Conservation (phyloP, 2,329 filamentous ascomycete genomes). For the Aspergillus sp. region DNA sequence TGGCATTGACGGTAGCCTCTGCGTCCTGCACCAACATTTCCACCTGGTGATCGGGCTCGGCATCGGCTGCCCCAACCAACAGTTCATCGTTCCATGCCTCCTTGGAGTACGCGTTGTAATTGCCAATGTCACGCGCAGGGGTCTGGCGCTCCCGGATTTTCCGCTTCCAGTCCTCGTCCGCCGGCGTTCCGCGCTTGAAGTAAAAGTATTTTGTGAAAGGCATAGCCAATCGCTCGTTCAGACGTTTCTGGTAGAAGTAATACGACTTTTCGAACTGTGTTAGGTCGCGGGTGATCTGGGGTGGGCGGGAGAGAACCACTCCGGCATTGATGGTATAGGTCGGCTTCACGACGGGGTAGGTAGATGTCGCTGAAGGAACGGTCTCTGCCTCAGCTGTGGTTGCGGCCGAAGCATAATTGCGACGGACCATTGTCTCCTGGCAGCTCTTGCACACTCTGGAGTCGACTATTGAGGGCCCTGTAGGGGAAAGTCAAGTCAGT, state of each 20-base stretch:
- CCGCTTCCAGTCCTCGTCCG: constrained; percentile 83
- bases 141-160: constrained; percentile 74
- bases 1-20: constrained; percentile 45
- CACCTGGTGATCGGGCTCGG: constrained; percentile 59
- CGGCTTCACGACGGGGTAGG: constrained; percentile 28
- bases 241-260: constrained; percentile 94
- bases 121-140: constrained; percentile 77
- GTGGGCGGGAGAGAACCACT: constrained; percentile 81
- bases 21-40: constrained; percentile 72
- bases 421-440: constrained; percentile 36
- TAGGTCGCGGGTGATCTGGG: constrained; percentile 76
- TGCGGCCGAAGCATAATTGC: constrained; percentile 37
- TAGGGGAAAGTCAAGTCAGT: constrained; percentile 7
- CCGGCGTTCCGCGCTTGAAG: constrained; percentile 84
- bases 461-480: constrained; percentile 34
- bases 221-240: constrained; percentile 85
- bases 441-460: constrained; percentile 40
- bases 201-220: constrained; percentile 91
- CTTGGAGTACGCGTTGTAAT: constrained; percentile 69
- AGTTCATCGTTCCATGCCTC: constrained; percentile 91
- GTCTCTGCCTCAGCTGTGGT: constrained; percentile 33
- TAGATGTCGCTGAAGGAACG: constrained; percentile 22
- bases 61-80: constrained; percentile 65
- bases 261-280: constrained; percentile 87
- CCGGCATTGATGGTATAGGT: constrained; percentile 55